Evolutionary conservation across 2,329 filamentous ascomycete genomes (phyloP), one percentile per base, ranked within the genome.

Genomic region (Ophiocordyceps unilateralis): DNA sequence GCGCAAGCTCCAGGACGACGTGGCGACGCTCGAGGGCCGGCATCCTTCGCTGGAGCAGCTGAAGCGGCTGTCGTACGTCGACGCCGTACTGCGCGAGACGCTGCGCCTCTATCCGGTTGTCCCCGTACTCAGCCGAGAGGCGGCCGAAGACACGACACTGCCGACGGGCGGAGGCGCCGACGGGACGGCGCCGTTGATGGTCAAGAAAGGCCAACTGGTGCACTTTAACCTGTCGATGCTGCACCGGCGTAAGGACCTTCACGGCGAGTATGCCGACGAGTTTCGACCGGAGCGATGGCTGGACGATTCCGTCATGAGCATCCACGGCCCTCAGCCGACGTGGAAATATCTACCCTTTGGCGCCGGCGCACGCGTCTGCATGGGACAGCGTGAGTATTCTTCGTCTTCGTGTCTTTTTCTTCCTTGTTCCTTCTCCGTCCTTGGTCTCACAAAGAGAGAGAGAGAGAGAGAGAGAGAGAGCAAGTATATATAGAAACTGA

Each of bases 21-120:
- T 63, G 4, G 46, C 46, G 11, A 15, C 20, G 1, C 40, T 51
- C 32, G 30, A 51, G 17, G 48, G 49, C n/a, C 43, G 43, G 41
- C n/a, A 39, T 11, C 53, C 52, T 5, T 49, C 42, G 1, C 52
- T 48, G 21, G 48, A 51, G 21, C 44, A 48, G 23, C 44, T 55
- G n/a, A 46, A 46, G 19, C 42, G 41, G 17, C 42, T 52, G 6
- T 1, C 9, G 9, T 75, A 93, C 55, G 69, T 94, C 45, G 94
- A 93, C 66, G 70, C 71, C 49, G 93, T 94, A 83, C 82, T 93
- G 52, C 81, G 83, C 61, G 85, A 93, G 63, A 81, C 76, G 0
- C 70, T 88, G 47, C 78, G 84, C 12, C 61, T 88, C 8, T 85
- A 88, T 58, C 83, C 84, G 1, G 72, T 76, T 14, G 81, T 89